Base-by-base conservation (phyloP, 805 yeast genomes). In the Isabelozyma heimii region DNA sequence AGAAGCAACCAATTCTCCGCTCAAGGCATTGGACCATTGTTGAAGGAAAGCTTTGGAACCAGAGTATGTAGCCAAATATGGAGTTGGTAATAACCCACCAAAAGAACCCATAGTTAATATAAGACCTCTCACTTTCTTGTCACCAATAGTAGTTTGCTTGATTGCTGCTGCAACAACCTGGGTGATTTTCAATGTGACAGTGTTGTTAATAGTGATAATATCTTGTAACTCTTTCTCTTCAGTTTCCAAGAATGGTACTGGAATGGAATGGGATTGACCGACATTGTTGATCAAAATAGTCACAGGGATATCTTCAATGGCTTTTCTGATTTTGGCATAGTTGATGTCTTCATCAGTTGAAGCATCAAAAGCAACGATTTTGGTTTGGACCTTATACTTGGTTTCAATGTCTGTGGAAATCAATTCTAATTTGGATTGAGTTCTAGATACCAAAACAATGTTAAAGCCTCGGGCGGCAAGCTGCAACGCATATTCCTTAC, bases 1-100 rank as follows among this genome's bases (percentile, higher is more conserved):
- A 46, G 79, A 66, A 0, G 80, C 67, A 46, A 76, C 72, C 60
- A 94, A 77, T 69, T 94, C 99, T 35, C 91, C 91, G 14, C 97
- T 87, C 56, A 94, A 76, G 1, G 97, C 91, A 45, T 81, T 73
- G 44, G 94, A 88, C 98, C 99, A 94, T 50, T 84, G 82, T 72
- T 94, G 97, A 64, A 94, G 77, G 68, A 94, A 94, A 6, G 96
- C 90, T 74, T 94, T 94, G 43, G 97, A 90, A 20, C 99, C 99
- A 15, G 97, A 87, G 73, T 94, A 94, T 9, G 91, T 87, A 15
- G 98, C 96, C 58, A 94, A 79, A 57, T 83, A 78, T 17, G 99
- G 98, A 10, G 97, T 85, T 48, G 99, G 98, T 43, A 89, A 76
- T 57, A 91, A 77, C 3, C 98, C 99, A 47, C 97, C 96, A 63